Evolutionary conservation across 2,329 filamentous ascomycete genomes (phyloP), one percentile per base, ranked within the genome.

Genomic region (Aspergillus sp.): DNA sequence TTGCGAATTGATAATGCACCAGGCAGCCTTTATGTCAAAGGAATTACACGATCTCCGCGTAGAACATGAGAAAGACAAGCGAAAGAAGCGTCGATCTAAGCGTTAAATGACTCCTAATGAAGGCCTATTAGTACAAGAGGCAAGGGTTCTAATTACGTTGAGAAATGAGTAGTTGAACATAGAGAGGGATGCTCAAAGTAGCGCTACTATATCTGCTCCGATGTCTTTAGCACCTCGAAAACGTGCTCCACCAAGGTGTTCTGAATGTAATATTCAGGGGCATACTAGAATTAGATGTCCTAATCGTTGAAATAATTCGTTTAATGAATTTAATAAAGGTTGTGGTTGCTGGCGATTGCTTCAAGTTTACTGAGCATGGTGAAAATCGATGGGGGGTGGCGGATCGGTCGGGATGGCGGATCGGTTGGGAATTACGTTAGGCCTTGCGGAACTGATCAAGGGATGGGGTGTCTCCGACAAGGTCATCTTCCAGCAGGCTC

Each of bases 371-470:
- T 19, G 19, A 19, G 19, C 19, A 19, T 19, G 19, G 19, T 19
- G 1, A 19, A 19, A 19, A 19, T 19, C 2, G 2, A 19, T 19
- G 19, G 19, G 2, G 19, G 19, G 19, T 19, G 19, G 19, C 19
- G 19, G 19, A 19, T 19, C 19, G 19, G 19, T 19, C 19, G 19
- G 19, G 19, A 19, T 19, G 19, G 19, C 19, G 19, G 19, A 19
- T 19, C 2, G 19, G 19, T 19, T 2, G 19, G 19, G 19, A 19
- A 19, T 19, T 19, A 19, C 19, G 19, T 19, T 19, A 77, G 51
- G 75, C 74, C 45, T 72, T 69, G 50, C 73, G 69, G 31, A 76
- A 72, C 17, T 69, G 67, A 48, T 74, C 66, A 6, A 78, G 63
- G 13, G 63, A 62, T 28, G 47, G 62, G 22, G 25, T 7, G 3